A percentile compares a stretch with the other conserved stretches of the same genome.
phyloP scores from a whole-genome alignment of 371 early-diverging fungal species.

The Actinomucor elegans region DNA sequence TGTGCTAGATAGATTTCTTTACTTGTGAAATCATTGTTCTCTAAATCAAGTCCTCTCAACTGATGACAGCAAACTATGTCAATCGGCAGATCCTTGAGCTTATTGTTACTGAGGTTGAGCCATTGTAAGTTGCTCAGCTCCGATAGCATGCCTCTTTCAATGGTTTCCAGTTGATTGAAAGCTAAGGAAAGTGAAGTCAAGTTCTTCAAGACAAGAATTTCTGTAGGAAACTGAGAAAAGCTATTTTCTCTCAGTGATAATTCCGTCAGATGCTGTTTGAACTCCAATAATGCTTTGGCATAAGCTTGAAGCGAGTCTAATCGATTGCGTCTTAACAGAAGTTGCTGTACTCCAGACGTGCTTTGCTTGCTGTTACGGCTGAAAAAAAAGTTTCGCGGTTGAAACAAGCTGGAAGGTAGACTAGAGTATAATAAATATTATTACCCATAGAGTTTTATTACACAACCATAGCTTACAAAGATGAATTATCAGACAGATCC shows the following conservation, averaged over 20 bases:
- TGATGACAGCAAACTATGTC: constrained; percentile 51
- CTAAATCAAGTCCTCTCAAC: constrained; percentile 65
- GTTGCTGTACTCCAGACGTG: constrained; percentile 9
- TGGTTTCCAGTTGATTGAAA: constrained; percentile 49
- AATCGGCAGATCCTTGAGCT: constrained; percentile 41
- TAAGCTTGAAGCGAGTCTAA: constrained; percentile 15
- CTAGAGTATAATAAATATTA: background rate
- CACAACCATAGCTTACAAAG: constrained; percentile 9
- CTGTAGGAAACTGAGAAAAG: constrained; percentile 50
- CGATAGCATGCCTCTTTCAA: constrained; percentile 22
- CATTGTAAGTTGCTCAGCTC: constrained; percentile 26
- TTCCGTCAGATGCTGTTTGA: constrained; percentile 25
- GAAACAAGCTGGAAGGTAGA: constrained; percentile 15
- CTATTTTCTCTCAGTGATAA: constrained; percentile 51
- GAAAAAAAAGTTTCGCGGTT: constrained; percentile 6
- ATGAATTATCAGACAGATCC: constrained; percentile 20
- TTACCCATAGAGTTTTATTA: background rate
- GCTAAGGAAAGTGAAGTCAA: constrained; percentile 68
- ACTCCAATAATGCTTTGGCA: constrained; percentile 10
- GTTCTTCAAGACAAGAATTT: constrained; percentile 53
- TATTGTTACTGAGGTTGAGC: constrained; percentile 33
- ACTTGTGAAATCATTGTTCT: constrained; percentile 53
- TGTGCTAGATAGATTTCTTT: background rate
- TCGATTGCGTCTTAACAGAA: constrained; percentile 20
- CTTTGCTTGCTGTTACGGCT: constrained; percentile 14